These are phyloP conservation scores for Backusella macrospora DNA, from an alignment of 192 early-diverging fungal species.

Conservation along the genomic window DNA sequence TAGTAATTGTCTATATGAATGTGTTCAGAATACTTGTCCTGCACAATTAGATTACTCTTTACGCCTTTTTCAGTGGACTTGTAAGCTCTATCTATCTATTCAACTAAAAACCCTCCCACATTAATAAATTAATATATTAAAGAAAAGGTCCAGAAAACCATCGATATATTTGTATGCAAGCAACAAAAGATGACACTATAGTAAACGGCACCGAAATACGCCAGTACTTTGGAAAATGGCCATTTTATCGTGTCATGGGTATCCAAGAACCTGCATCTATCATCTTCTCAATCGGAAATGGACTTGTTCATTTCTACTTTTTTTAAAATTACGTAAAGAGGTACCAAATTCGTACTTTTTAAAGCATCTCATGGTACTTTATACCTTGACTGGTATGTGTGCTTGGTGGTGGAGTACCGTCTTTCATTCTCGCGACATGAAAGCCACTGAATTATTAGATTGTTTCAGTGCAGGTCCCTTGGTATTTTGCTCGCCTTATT, in stretches of 20 bases:
- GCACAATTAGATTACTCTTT: conserved; percentile 35
- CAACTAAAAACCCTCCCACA: not conserved
- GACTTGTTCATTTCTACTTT: conserved; percentile 71
- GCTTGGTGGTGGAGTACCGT: conserved; percentile 93
- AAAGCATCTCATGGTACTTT: conserved; percentile 59
- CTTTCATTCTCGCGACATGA: conserved; percentile 89
- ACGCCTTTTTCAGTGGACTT: conserved; percentile 74
- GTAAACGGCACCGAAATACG: conserved; percentile 50
- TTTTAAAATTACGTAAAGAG: conserved; percentile 41
- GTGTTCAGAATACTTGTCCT: not conserved
- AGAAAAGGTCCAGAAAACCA: conserved; percentile 88
- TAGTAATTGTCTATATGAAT: conserved; percentile 1
- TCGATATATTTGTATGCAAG: conserved; percentile 86
- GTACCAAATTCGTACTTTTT: conserved; percentile 59
- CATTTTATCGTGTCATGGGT: conserved; percentile 83
- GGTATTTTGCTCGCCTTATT: conserved; percentile 75
- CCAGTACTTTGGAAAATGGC: conserved; percentile 98
- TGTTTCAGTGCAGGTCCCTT: conserved; percentile 88
- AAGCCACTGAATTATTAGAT: conserved; percentile 88
- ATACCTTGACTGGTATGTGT: conserved; percentile 63
- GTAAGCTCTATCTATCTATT: conserved; percentile 35
- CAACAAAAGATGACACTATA: conserved; percentile 57
- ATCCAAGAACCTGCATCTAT: conserved; percentile 96
- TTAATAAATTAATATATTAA: conserved; percentile 37
- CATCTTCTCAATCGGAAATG: conserved; percentile 87